These are phyloP conservation scores for Datisca glomerata DNA, from an alignment of 306 rosid species.

Conservation along the genomic window DNA sequence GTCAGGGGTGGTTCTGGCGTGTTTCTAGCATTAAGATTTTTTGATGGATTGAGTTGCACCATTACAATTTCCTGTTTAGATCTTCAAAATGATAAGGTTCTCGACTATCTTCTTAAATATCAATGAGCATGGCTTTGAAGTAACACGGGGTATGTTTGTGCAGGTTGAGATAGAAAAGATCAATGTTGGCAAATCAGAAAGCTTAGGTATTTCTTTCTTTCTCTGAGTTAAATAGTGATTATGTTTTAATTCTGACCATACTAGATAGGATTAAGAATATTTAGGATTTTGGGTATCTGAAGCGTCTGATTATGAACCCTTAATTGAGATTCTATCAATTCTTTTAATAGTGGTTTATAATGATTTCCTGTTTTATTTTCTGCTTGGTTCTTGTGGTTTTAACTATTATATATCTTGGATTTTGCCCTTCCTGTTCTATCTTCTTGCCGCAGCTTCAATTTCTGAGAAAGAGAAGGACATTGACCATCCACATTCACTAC, in stretches of 20 bases:
- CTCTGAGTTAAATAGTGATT: neutral
- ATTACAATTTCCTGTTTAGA: no score
- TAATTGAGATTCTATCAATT: no score
- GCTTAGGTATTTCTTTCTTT: slow-evolving; percentile 6
- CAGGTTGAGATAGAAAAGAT: slow-evolving; percentile 5
- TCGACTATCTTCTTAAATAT: no score
- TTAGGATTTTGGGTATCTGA: neutral
- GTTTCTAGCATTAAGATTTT: no score
- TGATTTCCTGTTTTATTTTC: neutral
- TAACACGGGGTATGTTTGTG: no score
- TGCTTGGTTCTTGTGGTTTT: neutral
- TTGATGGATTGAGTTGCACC: no score
- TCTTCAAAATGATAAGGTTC: no score
- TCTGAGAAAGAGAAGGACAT: neutral
- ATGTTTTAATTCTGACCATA: no score
- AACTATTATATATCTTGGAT: neutral
- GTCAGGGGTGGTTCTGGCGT: no score
- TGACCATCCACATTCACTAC: neutral
- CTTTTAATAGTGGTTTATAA: no score
- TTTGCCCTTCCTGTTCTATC: neutral
- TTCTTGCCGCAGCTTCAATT: neutral
- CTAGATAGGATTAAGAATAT: no score
- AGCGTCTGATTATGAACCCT: neutral
- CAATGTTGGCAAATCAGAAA: slow-evolving; percentile 2
- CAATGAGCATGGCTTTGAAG: no score